Conservation (phyloP, 352 stramenopile species). For the Phytophthora agathidicida region DNA sequence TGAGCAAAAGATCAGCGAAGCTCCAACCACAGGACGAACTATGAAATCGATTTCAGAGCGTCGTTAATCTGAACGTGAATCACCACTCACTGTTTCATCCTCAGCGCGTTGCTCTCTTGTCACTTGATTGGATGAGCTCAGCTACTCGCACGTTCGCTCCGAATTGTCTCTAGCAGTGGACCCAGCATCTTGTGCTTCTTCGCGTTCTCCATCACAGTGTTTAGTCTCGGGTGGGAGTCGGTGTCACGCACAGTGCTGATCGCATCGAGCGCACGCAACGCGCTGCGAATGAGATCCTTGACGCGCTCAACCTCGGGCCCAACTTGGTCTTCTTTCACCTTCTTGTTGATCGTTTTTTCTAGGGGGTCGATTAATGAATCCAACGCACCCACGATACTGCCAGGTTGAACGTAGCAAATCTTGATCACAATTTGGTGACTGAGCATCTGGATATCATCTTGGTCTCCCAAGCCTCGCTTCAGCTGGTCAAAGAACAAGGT, state of each 20-base stretch:
- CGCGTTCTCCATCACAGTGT: conserved; percentile 59
- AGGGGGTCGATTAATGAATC: conserved; percentile 92
- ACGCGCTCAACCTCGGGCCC: conserved; percentile 95
- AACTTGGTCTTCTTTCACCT: conserved; percentile 94
- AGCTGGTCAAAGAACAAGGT: conserved; percentile 94
- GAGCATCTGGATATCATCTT: conserved; percentile 97
- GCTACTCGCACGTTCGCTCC: conserved; percentile 51
- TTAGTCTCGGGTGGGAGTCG: conserved; percentile 78
- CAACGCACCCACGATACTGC: conserved; percentile 83
- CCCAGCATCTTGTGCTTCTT: conserved; percentile 75
- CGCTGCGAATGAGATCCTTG: conserved; percentile 97
- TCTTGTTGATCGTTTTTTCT: conserved; percentile 97
- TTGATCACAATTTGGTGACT: conserved; percentile 97
- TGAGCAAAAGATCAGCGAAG: too few relatives aligned
- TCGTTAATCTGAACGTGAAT: conserved; percentile 1
- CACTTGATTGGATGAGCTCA: conserved; percentile 20
- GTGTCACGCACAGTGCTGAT: conserved; percentile 75
- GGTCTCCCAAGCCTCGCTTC: conserved; percentile 89
- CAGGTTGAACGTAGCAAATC: conserved; percentile 87
- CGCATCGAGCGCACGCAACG: conserved; percentile 87
- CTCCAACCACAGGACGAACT: too few relatives aligned
- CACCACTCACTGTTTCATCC: conserved; percentile 10
- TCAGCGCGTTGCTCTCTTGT: not conserved
- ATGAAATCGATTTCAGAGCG: too few relatives aligned
- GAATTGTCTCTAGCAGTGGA: conserved; percentile 68